Conservation (phyloP, 2,329 filamentous ascomycete species). For the Aspergillus thermomutatus region DNA sequence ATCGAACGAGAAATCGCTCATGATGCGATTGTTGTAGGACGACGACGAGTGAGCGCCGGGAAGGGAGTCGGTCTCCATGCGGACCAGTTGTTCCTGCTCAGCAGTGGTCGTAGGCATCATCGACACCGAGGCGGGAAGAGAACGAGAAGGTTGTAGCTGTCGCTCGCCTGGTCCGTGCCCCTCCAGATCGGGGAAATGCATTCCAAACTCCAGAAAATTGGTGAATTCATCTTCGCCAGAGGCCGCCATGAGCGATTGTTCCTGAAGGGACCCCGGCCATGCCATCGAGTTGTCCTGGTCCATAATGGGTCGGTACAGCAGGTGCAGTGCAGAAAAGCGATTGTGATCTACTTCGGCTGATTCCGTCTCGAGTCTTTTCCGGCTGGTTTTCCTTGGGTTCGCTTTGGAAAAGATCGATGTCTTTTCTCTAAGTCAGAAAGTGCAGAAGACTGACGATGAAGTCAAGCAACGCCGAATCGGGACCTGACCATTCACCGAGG, state of each 20-base stretch:
- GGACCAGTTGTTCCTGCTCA: constrained; percentile 22
- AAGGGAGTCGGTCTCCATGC: constrained; percentile 27
- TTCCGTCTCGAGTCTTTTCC: not conserved
- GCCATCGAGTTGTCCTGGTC: constrained; percentile 37
- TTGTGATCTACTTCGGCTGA: not conserved
- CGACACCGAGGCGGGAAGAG: constrained; percentile 28
- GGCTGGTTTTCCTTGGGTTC: too few relatives aligned
- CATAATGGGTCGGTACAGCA: constrained; percentile 22
- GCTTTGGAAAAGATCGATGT: not conserved
- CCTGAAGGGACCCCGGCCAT: constrained; percentile 40
- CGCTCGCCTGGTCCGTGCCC: constrained; percentile 36
- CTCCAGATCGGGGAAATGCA: constrained; percentile 44
- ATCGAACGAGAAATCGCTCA: constrained; percentile 37
- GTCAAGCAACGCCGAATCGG: not conserved
- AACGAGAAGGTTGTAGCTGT: constrained; percentile 32
- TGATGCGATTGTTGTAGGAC: constrained; percentile 23
- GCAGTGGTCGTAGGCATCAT: constrained; percentile 34
- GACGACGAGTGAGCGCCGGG: constrained; percentile 21
- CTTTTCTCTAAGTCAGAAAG: not conserved
- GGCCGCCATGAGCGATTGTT: constrained; percentile 37
- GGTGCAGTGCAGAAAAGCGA: not conserved
- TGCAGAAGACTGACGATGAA: not conserved
- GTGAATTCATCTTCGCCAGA: constrained; percentile 47
- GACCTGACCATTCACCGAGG: not conserved
- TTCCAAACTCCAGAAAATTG: constrained; percentile 48